Evolutionary conservation across 1,284 basidiomycete species (phyloP).

Genomic region (Phaffia rhodozyma): DNA sequence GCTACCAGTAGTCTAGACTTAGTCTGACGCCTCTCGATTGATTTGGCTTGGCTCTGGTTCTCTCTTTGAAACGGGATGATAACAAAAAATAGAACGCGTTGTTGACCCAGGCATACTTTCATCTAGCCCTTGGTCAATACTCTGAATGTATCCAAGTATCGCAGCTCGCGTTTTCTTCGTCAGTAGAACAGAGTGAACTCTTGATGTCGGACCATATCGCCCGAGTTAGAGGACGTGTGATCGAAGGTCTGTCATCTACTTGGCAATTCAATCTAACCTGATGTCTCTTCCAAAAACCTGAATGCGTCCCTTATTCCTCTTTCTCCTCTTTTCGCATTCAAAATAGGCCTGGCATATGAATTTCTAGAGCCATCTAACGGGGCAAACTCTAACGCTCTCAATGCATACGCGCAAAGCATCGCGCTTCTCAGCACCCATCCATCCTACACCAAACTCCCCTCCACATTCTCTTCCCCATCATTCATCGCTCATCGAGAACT

Average conservation of each 20-base stretch:
- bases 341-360: slow-evolving; percentile 22
- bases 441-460: slow-evolving; percentile 22
- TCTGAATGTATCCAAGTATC: slow-evolving; percentile 48
- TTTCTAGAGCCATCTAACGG: not conserved
- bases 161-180: not conserved
- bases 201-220: not conserved
- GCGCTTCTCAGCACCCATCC: not conserved
- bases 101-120: slow-evolving; percentile 58
- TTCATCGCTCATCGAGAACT: slow-evolving; percentile 32
- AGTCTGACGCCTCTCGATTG: too few species aligned
- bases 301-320: too few species aligned
- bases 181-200: slow-evolving; percentile 27
- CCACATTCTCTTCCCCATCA: slow-evolving; percentile 7
- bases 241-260: too few species aligned
- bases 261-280: too few species aligned
- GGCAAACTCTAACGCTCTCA: too few species aligned
- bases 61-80: slow-evolving; percentile 20
- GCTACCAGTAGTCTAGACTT: too few species aligned
- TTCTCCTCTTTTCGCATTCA: too few species aligned
- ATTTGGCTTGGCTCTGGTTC: too few species aligned
- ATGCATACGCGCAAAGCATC: slow-evolving; percentile 5
- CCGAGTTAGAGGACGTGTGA: not conserved
- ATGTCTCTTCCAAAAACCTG: too few species aligned
- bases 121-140: slow-evolving; percentile 57
- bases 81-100: slow-evolving; percentile 37